A percentile compares a stretch with the other conserved stretches of the same genome.
Conservation (phyloP, 345 rosid species). For the Syzygium aromaticum region DNA sequence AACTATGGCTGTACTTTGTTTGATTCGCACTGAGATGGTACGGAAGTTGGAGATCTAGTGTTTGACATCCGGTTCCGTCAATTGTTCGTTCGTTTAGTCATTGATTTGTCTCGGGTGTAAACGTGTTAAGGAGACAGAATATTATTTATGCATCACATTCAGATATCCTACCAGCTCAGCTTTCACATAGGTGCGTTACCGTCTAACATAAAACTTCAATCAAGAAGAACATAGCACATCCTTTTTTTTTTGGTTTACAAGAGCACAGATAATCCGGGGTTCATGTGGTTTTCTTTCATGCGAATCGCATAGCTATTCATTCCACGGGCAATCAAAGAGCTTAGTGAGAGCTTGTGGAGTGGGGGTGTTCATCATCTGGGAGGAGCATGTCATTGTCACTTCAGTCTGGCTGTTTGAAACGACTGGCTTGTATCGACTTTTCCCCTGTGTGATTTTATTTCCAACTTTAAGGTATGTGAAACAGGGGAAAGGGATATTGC, state of each 20-base stretch:
- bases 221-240: neutral
- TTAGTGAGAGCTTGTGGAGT: neutral
- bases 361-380: neutral
- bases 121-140: neutral
- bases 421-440: neutral
- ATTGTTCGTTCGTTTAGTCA: neutral
- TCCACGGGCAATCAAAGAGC: neutral
- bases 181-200: neutral
- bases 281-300: neutral
- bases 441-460: neutral
- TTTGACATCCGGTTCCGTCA: neutral
- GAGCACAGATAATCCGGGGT: neutral
- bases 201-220: neutral
- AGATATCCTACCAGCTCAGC: neutral
- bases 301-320: neutral
- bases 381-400: neutral
- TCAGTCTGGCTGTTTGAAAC: neutral
- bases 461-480: slow-evolving; percentile 55
- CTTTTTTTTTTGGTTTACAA: neutral
- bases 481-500: slow-evolving; percentile 83
- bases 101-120: neutral
- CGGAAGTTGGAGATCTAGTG: neutral
- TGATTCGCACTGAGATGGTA: neutral
- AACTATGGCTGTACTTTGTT: neutral
- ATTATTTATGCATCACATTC: neutral